These are phyloP conservation scores for Candida montana DNA, from an alignment of 805 yeast genomes.

Conservation along the genomic window DNA sequence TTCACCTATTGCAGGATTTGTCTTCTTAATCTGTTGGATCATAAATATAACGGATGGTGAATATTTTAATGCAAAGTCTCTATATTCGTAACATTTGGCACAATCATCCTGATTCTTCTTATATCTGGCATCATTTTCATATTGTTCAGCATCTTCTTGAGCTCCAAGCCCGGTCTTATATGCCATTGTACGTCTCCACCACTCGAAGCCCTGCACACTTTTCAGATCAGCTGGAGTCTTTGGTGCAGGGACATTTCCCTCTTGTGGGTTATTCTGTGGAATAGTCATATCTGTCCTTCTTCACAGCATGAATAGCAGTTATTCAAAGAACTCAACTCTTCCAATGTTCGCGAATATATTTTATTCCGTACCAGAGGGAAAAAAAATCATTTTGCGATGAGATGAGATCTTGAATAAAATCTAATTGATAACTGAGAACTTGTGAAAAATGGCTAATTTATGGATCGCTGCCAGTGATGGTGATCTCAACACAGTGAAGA, in stretches of 20 bases:
- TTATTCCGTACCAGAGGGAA: too few species aligned
- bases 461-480: slow-evolving; percentile 97
- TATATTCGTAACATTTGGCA: slow-evolving; percentile 60
- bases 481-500: slow-evolving; percentile 51
- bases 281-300: slow-evolving; percentile 8
- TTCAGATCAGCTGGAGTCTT: slow-evolving; percentile 11
- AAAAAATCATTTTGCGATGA: slow-evolving; percentile 2
- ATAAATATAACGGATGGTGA: slow-evolving; percentile 86
- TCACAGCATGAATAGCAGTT: too few species aligned
- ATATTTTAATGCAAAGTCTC: slow-evolving; percentile 73
- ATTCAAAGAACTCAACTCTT: too few species aligned
- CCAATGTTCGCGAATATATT: neutral
- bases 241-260: slow-evolving; percentile 6
- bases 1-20: slow-evolving; percentile 36
- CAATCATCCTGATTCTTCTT: slow-evolving; percentile 52
- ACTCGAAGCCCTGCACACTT: slow-evolving; percentile 49
- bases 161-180: slow-evolving; percentile 70
- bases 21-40: slow-evolving; percentile 72
- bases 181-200: slow-evolving; percentile 74
- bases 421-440: neutral
- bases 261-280: slow-evolving; percentile 1
- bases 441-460: slow-evolving; percentile 42
- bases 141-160: slow-evolving; percentile 45
- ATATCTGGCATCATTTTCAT: slow-evolving; percentile 48
- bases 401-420: neutral